Evolutionary conservation across 805 yeast species (phyloP).

Genomic region (Candida xyloterini): DNA sequence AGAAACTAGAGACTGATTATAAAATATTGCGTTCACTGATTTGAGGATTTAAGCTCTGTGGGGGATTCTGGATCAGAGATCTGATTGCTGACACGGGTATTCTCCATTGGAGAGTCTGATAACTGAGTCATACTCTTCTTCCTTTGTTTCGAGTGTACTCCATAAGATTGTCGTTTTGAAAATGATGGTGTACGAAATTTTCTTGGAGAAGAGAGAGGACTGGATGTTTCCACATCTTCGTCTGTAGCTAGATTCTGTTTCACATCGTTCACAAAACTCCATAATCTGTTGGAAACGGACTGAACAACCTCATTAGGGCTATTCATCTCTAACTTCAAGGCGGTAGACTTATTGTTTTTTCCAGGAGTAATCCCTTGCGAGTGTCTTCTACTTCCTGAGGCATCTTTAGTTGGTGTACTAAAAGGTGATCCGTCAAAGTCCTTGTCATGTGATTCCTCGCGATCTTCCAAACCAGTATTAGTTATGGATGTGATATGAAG

Average conservation of each 20-base stretch:
- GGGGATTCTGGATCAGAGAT: background rate
- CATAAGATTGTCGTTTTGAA: constrained; percentile 29
- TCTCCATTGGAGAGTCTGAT: background rate
- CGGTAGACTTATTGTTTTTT: background rate
- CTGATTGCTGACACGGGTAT: too few species aligned
- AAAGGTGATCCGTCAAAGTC: background rate
- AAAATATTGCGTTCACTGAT: background rate
- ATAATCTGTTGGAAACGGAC: constrained; percentile 40
- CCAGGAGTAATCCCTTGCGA: background rate
- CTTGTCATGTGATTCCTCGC: background rate
- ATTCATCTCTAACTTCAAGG: background rate
- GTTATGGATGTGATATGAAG: constrained; percentile 36
- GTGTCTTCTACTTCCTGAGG: background rate
- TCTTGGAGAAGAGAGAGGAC: constrained; percentile 14
- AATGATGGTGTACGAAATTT: constrained; percentile 29
- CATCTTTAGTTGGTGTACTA: background rate
- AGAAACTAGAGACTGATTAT: too few species aligned
- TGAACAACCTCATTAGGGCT: constrained; percentile 32
- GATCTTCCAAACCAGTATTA: background rate
- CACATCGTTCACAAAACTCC: constrained; percentile 52
- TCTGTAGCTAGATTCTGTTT: constrained; percentile 31
- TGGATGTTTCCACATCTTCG: constrained; percentile 13
- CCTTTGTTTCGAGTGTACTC: constrained; percentile 24
- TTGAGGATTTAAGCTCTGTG: background rate
- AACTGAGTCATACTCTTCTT: constrained; percentile 5